A percentile compares a stretch with the other conserved stretches of the same genome.
Conservation (phyloP, 345 rosid genomes). For the Eucalyptus decipiens region DNA sequence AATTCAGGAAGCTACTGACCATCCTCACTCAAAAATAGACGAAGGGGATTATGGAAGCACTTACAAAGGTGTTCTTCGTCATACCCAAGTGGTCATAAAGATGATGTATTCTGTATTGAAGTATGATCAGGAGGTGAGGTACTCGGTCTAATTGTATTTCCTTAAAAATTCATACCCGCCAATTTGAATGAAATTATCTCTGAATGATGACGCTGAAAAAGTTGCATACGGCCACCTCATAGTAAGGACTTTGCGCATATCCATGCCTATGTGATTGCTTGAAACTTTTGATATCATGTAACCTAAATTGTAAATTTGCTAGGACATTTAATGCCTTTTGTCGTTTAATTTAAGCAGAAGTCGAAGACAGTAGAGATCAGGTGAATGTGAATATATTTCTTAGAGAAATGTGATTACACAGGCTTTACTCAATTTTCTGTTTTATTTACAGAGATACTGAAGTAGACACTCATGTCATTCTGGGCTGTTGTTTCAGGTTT, state of each 20-base stretch:
- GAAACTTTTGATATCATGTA: background rate
- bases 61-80: slow-evolving; percentile 18
- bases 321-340: background rate
- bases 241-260: background rate
- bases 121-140: slow-evolving; percentile 23
- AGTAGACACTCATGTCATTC: background rate
- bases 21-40: slow-evolving; percentile 13
- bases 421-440: background rate
- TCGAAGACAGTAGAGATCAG: background rate
- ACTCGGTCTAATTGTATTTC: background rate
- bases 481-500: slow-evolving; percentile 26
- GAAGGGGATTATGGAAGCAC: slow-evolving; percentile 18
- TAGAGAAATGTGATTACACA: background rate
- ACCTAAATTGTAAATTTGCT: background rate
- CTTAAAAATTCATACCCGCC: background rate
- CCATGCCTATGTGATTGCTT: no score
- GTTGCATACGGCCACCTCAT: background rate
- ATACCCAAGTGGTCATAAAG: slow-evolving; percentile 22
- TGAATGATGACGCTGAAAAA: background rate
- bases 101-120: background rate
- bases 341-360: background rate
- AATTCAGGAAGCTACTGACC: slow-evolving; percentile 23
- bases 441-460: background rate
- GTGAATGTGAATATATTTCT: background rate
- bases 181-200: background rate